Percentiles rank a stretch among this genome's conserved stretches.
Conservation (phyloP, 2,329 filamentous ascomycete genomes). For the Ampelomyces quisqualis region DNA sequence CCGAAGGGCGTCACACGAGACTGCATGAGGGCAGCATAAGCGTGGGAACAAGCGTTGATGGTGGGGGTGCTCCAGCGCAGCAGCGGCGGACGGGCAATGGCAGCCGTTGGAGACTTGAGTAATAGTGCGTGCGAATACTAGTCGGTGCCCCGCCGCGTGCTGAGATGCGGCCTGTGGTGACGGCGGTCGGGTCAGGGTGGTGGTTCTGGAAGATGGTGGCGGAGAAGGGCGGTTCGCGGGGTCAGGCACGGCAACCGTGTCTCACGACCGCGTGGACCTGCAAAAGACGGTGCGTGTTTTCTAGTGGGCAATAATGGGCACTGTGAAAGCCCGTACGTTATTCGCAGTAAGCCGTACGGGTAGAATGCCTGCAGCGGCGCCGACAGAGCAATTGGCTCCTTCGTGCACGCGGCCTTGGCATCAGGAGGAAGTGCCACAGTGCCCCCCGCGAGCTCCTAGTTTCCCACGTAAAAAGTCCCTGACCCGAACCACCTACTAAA, state of each 20-base stretch:
- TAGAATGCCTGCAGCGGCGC: slow-evolving; percentile 1
- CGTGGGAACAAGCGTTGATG: slow-evolving; percentile 36
- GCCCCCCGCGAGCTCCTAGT: slow-evolving; percentile 20
- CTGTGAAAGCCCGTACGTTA: slow-evolving; percentile 19
- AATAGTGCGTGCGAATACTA: slow-evolving; percentile 14
- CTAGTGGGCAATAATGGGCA: slow-evolving; percentile 31
- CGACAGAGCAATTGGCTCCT: slow-evolving; percentile 15
- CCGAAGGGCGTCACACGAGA: slow-evolving; percentile 46
- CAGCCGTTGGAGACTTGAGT: slow-evolving; percentile 18
- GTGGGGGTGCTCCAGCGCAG: slow-evolving; percentile 32
- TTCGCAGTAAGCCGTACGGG: slow-evolving; percentile 1
- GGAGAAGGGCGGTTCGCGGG: slow-evolving; percentile 19
- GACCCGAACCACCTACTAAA: slow-evolving; percentile 36
- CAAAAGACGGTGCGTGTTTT: slow-evolving; percentile 17
- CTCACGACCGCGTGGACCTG: slow-evolving; percentile 11
- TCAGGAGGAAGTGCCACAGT: slow-evolving; percentile 17
- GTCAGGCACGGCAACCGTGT: slow-evolving; percentile 9
- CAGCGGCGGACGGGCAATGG: slow-evolving; percentile 15
- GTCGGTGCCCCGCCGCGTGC: too few species aligned
- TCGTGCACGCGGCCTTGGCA: slow-evolving; percentile 22
- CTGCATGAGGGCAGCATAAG: slow-evolving; percentile 47
- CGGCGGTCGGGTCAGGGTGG: background rate
- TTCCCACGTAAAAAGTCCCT: slow-evolving; percentile 36
- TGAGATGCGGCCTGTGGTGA: background rate
- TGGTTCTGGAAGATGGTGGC: slow-evolving; percentile 5